Evolutionary conservation across 2,329 filamentous ascomycete species (phyloP), one percentile per base, ranked within the genome.

Genomic region (Paramyrothecium roridum): DNA sequence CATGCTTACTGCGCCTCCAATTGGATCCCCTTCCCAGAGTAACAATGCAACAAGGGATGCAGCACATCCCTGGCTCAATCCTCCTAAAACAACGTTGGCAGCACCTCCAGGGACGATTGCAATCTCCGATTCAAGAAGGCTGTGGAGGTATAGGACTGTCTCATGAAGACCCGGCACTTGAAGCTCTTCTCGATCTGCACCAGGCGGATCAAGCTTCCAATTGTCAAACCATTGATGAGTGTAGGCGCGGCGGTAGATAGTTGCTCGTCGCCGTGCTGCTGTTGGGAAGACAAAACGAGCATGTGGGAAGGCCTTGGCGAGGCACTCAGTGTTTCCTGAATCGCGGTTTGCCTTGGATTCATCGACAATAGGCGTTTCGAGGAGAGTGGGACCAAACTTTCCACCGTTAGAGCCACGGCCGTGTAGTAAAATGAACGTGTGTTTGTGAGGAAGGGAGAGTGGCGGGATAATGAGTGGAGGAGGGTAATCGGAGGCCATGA

Each of bases 21-120:
- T 55, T 2, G 63, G 48, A 30, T 66, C 60, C 1, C 68, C 71
- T 22, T 73, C 67, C 73, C 74, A 76, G 7, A 71, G 59, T 54
- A 81, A 55, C 48, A 73, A 54, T 2, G 71, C 61, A 10, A 70
- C 58, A 51, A 81, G 56, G 1, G 67, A 64, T 12, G 72, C 71
- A 8, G 78, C 78, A 59, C 76, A 80, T 2, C 79, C 79, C 59
- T 81, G 78, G 54, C 79, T 81, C 26, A 80, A 59, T 1, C 79
- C 78, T 45, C 76, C 75, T 0, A 82, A 56, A 3, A 80, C 59
- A 1, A 81, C 65, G 52, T 74, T 76, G 22, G 58, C 54, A 1
- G 63, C 58, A 4, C 74, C 74, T 3, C 61, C 63, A 2, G 51
- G 23, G 0, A 80, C 61, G 0, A 63, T 10, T 1, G 52, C 61